Conservation (phyloP, 306 rosid genomes). For the Lathyrus sativus region DNA sequence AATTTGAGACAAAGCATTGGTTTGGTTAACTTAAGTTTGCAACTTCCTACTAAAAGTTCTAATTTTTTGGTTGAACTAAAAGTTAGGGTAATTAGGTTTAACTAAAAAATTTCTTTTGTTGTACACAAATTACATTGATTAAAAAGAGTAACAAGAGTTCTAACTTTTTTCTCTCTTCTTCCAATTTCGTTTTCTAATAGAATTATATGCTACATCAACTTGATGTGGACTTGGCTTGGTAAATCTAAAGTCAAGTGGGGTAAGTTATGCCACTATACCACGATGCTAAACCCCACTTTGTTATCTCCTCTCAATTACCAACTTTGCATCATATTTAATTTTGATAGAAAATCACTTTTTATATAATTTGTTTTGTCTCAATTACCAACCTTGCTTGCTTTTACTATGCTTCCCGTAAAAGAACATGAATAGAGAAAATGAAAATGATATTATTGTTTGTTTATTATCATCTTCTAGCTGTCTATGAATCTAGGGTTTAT, state of each 20-base stretch:
- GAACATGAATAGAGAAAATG: background rate
- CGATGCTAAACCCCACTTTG: slow-evolving; percentile 57
- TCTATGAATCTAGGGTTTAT: no score
- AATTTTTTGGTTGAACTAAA: background rate
- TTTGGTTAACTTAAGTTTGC: slow-evolving; percentile 12
- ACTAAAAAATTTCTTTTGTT: background rate
- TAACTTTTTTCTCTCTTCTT: background rate
- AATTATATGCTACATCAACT: background rate
- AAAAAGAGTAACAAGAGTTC: background rate
- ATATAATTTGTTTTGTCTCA: slow-evolving; percentile 17
- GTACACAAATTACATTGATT: background rate
- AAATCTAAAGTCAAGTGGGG: slow-evolving; percentile 55
- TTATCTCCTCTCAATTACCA: slow-evolving; percentile 14
- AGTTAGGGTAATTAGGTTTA: background rate
- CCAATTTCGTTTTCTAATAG: background rate
- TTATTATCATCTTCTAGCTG: no score
- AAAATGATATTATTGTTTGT: background rate
- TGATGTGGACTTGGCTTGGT: background rate
- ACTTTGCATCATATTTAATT: slow-evolving; percentile 24
- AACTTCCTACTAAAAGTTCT: slow-evolving; percentile 9
- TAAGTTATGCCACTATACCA: slow-evolving; percentile 51
- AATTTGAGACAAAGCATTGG: slow-evolving; percentile 6
- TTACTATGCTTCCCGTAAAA: slow-evolving; percentile 10
- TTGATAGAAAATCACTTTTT: slow-evolving; percentile 23
- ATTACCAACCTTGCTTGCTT: slow-evolving; percentile 37